Conservation (phyloP, 176 grass and related monocot species). For the Hyparrhenia diplandra region DNA sequence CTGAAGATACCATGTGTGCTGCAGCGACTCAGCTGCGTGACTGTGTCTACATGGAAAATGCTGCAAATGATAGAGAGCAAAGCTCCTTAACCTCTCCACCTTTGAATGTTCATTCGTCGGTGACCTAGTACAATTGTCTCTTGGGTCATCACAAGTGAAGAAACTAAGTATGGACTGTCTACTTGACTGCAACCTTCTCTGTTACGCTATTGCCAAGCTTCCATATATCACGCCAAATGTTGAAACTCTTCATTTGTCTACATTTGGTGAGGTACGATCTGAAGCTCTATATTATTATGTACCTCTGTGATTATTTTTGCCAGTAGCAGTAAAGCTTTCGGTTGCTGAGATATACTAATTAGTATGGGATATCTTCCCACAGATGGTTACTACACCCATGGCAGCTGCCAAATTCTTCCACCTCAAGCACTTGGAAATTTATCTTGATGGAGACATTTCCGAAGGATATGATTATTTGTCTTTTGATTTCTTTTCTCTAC, state of each 20-base stretch:
- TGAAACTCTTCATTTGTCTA: background rate
- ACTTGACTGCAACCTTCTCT: background rate
- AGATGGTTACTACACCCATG: background rate
- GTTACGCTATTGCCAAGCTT: background rate
- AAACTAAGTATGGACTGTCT: background rate
- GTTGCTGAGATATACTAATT: background rate
- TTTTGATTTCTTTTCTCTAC: background rate
- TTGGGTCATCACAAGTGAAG: background rate
- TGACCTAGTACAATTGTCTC: too few relatives aligned
- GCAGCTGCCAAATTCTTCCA: background rate
- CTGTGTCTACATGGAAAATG: too few relatives aligned
- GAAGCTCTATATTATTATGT: background rate
- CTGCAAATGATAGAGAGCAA: background rate
- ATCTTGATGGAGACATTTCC: background rate
- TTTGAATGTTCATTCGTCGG: too few relatives aligned
- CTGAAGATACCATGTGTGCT: too few relatives aligned
- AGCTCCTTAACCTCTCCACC: too few relatives aligned
- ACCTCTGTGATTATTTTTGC: background rate
- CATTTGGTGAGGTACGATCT: background rate
- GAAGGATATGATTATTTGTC: background rate
- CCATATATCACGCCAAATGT: background rate
- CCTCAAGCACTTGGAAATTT: background rate
- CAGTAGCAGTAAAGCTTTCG: background rate
- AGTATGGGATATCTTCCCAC: background rate
- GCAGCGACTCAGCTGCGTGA: too few relatives aligned